Percentiles rank a stretch among this genome's conserved stretches.
These are phyloP conservation scores for Lactarius hatsudake DNA, from an alignment of 768 basidiomycete species.

Conservation along the genomic window DNA sequence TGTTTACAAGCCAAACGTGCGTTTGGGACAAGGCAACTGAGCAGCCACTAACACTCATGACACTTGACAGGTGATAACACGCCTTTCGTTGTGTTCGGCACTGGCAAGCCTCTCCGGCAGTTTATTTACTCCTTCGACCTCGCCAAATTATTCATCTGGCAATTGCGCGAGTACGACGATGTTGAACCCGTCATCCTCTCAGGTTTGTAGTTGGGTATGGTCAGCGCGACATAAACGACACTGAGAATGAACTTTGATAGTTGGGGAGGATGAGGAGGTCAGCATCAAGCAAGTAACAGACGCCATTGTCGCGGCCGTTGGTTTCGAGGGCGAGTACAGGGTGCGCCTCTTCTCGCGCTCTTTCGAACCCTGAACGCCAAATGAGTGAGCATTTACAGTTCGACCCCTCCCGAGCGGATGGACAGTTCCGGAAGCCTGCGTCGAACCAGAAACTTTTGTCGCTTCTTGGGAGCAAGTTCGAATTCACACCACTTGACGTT, in stretches of 20 bases:
- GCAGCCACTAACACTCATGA: constrained; percentile 8
- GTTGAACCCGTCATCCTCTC: constrained; percentile 93
- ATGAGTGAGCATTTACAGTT: constrained; percentile 48
- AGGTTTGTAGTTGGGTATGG: constrained; percentile 42
- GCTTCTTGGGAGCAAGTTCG: constrained; percentile 68
- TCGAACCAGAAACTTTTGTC: constrained; percentile 83
- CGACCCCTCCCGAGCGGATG: constrained; percentile 81
- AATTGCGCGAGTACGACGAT: constrained; percentile 84
- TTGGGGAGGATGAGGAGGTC: constrained; percentile 91
- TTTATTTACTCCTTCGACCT: constrained; percentile 98
- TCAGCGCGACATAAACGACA: neutral
- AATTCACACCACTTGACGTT: constrained; percentile 88
- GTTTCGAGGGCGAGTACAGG: constrained; percentile 72
- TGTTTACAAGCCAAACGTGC: constrained; percentile 88
- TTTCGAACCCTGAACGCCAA: neutral
- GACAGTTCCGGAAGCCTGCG: constrained; percentile 95
- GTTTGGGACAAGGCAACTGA: constrained; percentile 27
- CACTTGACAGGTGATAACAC: constrained; percentile 63
- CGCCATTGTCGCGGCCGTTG: constrained; percentile 82
- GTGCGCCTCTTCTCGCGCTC: constrained; percentile 41
- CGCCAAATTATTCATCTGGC: constrained; percentile 93
- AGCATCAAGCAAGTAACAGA: constrained; percentile 89
- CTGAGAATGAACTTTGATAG: constrained; percentile 39
- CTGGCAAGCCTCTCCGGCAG: constrained; percentile 91
- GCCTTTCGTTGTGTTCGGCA: constrained; percentile 84